Percentiles rank a stretch among this genome's conserved stretches.
phyloP scores from a whole-genome alignment of 441 rosid species.

The Manihot esculenta region DNA sequence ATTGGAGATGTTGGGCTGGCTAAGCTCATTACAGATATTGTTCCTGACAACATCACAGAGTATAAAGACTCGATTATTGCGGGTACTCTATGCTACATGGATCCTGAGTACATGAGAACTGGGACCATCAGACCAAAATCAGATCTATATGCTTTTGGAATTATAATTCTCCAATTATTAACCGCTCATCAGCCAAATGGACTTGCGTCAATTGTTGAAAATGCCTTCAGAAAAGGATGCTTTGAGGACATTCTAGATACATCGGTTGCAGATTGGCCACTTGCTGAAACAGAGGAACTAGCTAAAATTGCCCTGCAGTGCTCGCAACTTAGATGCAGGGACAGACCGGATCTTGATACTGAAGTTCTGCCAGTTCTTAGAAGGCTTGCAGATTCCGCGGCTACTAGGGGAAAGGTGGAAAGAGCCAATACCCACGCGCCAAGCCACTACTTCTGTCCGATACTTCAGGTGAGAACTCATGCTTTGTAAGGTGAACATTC shows the following conservation, averaged over 20 bases:
- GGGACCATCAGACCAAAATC: constrained; percentile 89
- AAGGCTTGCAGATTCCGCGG: constrained; percentile 57
- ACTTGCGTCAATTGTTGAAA: constrained; percentile 50
- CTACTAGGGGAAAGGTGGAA: constrained; percentile 45
- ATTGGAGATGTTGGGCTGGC: constrained; percentile 88
- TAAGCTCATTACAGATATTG: constrained; percentile 63
- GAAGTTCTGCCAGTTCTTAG: constrained; percentile 75
- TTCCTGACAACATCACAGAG: constrained; percentile 70
- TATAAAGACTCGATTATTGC: constrained; percentile 64
- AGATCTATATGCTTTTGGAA: constrained; percentile 69
- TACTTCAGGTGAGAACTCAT: constrained; percentile 51
- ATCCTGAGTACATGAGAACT: constrained; percentile 85
- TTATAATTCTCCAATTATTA: constrained; percentile 64
- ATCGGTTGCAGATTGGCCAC: constrained; percentile 75
- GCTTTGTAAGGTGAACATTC: neutral
- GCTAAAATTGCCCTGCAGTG: constrained; percentile 67
- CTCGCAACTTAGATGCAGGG: constrained; percentile 72
- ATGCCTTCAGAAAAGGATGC: constrained; percentile 52
- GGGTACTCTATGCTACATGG: constrained; percentile 80
- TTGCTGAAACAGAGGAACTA: constrained; percentile 68
- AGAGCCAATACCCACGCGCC: constrained; percentile 49
- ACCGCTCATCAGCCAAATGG: constrained; percentile 58
- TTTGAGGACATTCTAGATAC: constrained; percentile 55
- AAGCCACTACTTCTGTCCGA: constrained; percentile 83
- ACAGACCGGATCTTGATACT: constrained; percentile 76